Conservation (phyloP, 805 yeast species). For the Saturnispora diversa region DNA sequence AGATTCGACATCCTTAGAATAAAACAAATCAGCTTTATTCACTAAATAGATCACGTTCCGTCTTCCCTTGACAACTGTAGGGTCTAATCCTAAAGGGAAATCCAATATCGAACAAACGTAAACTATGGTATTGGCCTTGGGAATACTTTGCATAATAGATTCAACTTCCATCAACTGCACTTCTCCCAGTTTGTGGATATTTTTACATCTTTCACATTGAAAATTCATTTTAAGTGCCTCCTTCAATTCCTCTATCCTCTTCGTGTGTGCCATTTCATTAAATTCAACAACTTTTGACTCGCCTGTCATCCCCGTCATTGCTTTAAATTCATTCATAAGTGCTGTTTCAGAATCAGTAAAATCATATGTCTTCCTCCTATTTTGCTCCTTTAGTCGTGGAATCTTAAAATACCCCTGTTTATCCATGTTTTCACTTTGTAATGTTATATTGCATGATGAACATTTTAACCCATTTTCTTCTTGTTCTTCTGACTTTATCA, state of each 20-base stretch:
- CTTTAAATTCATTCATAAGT: constrained; percentile 6
- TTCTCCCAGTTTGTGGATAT: constrained; percentile 2
- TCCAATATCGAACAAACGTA: constrained; percentile 62
- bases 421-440: constrained; percentile 34
- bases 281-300: background rate
- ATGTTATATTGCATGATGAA: constrained; percentile 45
- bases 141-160: constrained; percentile 33
- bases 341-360: constrained; percentile 3
- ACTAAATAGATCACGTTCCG: constrained; percentile 34
- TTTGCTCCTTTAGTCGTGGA: constrained; percentile 3
- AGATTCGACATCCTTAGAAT: constrained; percentile 18
- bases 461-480: constrained; percentile 28
- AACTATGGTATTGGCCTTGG: constrained; percentile 39
- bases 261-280: constrained; percentile 1
- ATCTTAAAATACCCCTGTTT: constrained; percentile 35
- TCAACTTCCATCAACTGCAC: constrained; percentile 12
- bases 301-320: constrained; percentile 1
- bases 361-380: background rate
- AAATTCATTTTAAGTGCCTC: constrained; percentile 1
- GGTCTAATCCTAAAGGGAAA: constrained; percentile 56
- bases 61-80: constrained; percentile 29
- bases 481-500: constrained; percentile 4
- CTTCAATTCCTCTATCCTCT: background rate
- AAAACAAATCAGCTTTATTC: constrained; percentile 34
- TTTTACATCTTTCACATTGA: constrained; percentile 11